A percentile compares a stretch with the other conserved stretches of the same genome.
Evolutionary conservation across 2,329 filamentous ascomycete genomes (phyloP).

Genomic region (Hypoxylon sp.): DNA sequence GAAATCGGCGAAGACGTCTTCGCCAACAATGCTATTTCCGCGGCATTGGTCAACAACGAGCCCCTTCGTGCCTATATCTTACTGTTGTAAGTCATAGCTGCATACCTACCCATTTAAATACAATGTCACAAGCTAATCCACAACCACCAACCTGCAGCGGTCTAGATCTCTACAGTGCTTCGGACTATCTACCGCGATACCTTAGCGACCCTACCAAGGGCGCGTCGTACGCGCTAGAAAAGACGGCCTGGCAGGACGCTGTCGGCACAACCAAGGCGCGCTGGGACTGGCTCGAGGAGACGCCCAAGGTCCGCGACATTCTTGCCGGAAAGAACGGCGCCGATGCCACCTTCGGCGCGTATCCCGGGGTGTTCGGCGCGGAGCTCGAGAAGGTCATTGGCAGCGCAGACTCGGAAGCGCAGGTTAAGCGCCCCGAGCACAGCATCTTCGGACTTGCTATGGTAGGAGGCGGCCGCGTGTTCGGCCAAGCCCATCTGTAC

Average conservation of each 20-base stretch:
- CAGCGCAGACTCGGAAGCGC: neutral
- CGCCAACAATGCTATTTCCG: constrained; percentile 54
- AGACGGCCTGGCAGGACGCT: constrained; percentile 51
- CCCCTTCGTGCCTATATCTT: constrained; percentile 52
- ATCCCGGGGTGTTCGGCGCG: constrained; percentile 47
- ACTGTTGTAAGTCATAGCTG: constrained; percentile 47
- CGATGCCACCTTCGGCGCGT: constrained; percentile 14
- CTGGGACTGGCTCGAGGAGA: constrained; percentile 54
- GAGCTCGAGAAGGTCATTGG: constrained; percentile 25
- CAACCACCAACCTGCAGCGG: constrained; percentile 36
- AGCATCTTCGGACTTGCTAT: constrained; percentile 39
- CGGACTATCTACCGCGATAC: constrained; percentile 50
- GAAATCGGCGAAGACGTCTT: constrained; percentile 49
- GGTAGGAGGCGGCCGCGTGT: constrained; percentile 36
- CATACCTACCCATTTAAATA: neutral
- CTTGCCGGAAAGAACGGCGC: constrained; percentile 16
- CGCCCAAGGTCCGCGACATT: constrained; percentile 12
- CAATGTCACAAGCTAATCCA: neutral
- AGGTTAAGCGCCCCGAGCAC: constrained; percentile 34
- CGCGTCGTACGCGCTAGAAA: constrained; percentile 48
- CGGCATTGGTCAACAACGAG: constrained; percentile 51
- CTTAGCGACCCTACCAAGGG: constrained; percentile 48
- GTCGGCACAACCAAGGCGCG: constrained; percentile 46
- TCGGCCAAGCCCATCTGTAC: constrained; percentile 34
- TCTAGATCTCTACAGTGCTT: constrained; percentile 50